phyloP scores from a whole-genome alignment of 2,329 filamentous ascomycete species.

The Aspergillus sclerotialis region DNA sequence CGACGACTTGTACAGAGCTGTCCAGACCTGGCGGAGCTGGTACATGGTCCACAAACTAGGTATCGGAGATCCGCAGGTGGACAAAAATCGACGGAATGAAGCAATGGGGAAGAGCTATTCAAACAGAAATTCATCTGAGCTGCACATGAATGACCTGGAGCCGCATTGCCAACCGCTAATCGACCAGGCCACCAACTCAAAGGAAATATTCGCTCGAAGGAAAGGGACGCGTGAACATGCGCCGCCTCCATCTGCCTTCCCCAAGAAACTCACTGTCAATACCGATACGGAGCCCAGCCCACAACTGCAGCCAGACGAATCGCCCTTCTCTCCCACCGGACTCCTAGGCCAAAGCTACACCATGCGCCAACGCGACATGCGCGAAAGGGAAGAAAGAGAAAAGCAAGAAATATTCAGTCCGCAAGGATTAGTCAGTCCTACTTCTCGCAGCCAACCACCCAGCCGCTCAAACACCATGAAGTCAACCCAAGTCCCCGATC shows the following conservation, averaged over 20 bases:
- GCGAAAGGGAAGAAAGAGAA: constrained; percentile 31
- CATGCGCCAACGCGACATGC: constrained; percentile 33
- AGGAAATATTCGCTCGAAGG: constrained; percentile 20
- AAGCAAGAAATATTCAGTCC: constrained; percentile 43
- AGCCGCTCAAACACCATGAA: constrained; percentile 30
- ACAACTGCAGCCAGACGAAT: constrained; percentile 16
- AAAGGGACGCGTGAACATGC: constrained; percentile 21
- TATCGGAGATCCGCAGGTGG: constrained; percentile 39
- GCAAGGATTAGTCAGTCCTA: constrained; percentile 46
- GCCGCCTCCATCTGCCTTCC: constrained; percentile 23
- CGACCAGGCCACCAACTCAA: constrained; percentile 7
- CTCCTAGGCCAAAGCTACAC: constrained; percentile 35
- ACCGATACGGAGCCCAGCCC: constrained; percentile 6
- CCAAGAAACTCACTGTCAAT: constrained; percentile 20
- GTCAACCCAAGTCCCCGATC: constrained; percentile 16
- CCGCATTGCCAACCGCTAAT: constrained; percentile 13
- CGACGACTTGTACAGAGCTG: constrained; percentile 59
- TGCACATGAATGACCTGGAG: constrained; percentile 21
- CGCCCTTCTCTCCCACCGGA: constrained; percentile 28
- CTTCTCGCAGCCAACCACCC: constrained; percentile 11
- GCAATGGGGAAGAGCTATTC: constrained; percentile 20
- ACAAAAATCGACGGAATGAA: constrained; percentile 14
- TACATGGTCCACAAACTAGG: constrained; percentile 72
- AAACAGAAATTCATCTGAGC: constrained; percentile 32
- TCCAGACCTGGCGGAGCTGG: constrained; percentile 86